Conservation (phyloP, 371 early-diverging fungal species). For the Mucor irregularis region DNA sequence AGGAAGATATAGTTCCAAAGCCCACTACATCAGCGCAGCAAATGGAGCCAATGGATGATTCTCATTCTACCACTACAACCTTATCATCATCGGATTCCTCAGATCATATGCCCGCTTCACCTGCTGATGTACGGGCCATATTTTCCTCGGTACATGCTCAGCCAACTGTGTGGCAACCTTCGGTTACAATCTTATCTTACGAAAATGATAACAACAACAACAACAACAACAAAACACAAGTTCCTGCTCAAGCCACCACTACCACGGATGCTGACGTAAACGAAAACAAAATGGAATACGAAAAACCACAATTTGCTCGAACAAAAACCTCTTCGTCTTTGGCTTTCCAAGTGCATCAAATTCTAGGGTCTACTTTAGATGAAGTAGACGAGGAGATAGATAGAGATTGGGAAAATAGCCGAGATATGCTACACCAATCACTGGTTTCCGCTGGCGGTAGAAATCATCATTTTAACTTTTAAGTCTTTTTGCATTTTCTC, state of each 20-base stretch:
- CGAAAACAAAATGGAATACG: neutral
- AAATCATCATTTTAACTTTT: constrained; percentile 2
- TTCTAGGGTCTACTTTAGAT: constrained; percentile 20
- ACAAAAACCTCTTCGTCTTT: constrained; percentile 1
- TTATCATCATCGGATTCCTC: constrained; percentile 1
- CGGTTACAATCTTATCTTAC: neutral
- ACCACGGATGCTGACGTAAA: neutral
- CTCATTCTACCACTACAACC: neutral
- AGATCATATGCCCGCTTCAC: constrained; percentile 21
- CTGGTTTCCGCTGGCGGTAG: constrained; percentile 3
- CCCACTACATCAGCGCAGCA: neutral
- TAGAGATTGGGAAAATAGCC: constrained; percentile 24
- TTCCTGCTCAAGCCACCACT: neutral
- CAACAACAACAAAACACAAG: too few relatives aligned
- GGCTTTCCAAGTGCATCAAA: constrained; percentile 15
- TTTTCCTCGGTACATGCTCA: too few relatives aligned
- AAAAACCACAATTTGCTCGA: neutral
- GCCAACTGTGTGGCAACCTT: neutral
- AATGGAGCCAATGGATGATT: constrained; percentile 2
- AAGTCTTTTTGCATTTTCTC: too few relatives aligned
- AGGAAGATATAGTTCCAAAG: neutral
- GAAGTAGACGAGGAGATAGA: constrained; percentile 32
- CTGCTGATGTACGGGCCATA: neutral
- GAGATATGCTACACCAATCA: constrained; percentile 12
- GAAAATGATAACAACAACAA: neutral